Percentiles rank a stretch among this genome's conserved stretches.
Evolutionary conservation across 2,329 filamentous ascomycete species (phyloP).

Genomic region (Byssochlamys sp.): DNA sequence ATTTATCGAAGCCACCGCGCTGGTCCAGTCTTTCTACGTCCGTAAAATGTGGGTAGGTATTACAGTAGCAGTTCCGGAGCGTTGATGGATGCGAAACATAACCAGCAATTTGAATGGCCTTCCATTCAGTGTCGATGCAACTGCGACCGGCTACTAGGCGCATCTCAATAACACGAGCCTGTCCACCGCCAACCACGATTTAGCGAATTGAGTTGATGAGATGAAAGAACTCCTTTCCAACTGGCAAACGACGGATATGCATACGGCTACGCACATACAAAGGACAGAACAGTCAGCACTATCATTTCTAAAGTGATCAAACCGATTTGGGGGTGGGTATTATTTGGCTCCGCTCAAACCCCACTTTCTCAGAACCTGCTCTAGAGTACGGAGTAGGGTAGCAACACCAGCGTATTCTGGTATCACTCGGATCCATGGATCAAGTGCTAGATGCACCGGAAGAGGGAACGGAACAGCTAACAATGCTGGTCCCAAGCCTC

Average conservation of each 20-base stretch:
- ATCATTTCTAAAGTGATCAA: background rate
- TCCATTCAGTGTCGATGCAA: no score
- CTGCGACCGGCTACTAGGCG: no score
- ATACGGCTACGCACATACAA: background rate
- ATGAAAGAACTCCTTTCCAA: background rate
- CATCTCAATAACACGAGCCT: no score
- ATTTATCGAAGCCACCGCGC: background rate
- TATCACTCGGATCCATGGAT: no score
- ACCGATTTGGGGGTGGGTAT: background rate
- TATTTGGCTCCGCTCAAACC: background rate
- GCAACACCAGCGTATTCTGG: no score
- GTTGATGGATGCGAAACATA: no score
- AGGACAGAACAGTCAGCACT: background rate
- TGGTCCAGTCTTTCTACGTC: background rate
- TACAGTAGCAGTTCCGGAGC: background rate
- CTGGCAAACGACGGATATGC: background rate
- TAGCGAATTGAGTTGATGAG: background rate
- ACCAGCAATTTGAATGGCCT: no score
- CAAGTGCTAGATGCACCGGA: background rate
- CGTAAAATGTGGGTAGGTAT: background rate
- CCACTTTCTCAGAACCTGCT: background rate
- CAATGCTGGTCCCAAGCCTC: background rate
- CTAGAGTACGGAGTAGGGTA: background rate
- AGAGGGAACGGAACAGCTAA: background rate
- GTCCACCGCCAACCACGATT: no score